phyloP scores from a whole-genome alignment of 352 stramenopile species.

The Phytophthora capsici region DNA sequence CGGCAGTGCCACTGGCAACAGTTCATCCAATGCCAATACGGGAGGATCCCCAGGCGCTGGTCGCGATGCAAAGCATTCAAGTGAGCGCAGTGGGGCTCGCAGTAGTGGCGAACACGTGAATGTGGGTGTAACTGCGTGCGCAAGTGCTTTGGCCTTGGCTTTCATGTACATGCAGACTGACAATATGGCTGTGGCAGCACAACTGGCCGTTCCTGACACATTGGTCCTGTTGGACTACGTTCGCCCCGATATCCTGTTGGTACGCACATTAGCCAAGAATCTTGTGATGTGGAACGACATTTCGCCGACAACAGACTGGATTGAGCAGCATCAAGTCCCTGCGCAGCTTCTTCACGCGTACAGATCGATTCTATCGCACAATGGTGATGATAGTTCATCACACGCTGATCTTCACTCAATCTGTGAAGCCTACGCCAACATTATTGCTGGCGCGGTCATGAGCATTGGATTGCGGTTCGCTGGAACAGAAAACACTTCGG shows the following conservation, averaged over 20 bases:
- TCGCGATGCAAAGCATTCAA: slow-evolving; percentile 65
- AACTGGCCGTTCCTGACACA: slow-evolving; percentile 93
- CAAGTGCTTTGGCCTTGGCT: slow-evolving; percentile 92
- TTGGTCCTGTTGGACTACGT: slow-evolving; percentile 96
- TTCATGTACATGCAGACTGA: slow-evolving; percentile 97
- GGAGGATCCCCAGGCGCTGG: slow-evolving; percentile 43
- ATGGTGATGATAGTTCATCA: slow-evolving; percentile 20
- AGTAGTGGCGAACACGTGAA: slow-evolving; percentile 92
- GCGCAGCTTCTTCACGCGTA: slow-evolving; percentile 62
- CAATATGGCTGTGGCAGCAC: slow-evolving; percentile 84
- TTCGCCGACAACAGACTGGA: slow-evolving; percentile 89
- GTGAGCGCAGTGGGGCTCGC: slow-evolving; percentile 33
- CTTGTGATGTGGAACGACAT: slow-evolving; percentile 97
- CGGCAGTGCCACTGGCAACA: slow-evolving; percentile 19
- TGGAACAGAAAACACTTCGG: slow-evolving; percentile 74
- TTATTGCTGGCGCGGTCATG: slow-evolving; percentile 95
- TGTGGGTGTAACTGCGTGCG: slow-evolving; percentile 94
- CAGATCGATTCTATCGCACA: slow-evolving; percentile 29
- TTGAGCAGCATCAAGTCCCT: slow-evolving; percentile 79
- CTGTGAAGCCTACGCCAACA: slow-evolving; percentile 95
- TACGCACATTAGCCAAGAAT: slow-evolving; percentile 94
- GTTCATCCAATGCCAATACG: slow-evolving; percentile 28
- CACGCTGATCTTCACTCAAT: slow-evolving; percentile 89
- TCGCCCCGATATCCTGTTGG: slow-evolving; percentile 95
- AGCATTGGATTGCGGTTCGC: slow-evolving; percentile 95